Base-by-base conservation (phyloP, 1,139 yeast species). In the Taphrina communis region DNA sequence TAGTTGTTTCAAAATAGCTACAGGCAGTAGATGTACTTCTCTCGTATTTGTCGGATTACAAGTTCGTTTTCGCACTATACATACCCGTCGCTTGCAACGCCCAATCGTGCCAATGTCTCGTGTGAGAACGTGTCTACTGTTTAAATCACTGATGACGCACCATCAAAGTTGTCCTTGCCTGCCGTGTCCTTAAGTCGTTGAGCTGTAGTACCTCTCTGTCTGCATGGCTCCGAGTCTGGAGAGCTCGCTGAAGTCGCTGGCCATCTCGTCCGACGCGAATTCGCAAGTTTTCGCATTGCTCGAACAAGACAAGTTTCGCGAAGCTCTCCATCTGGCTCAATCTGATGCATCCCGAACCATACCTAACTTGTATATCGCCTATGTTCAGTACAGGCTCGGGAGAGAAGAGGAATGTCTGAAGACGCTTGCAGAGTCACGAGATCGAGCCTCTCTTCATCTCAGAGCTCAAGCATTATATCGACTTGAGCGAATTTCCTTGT, bases 381-480 rank as follows among this genome's bases (percentile, higher is more conserved):
- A 63, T 46, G 67, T 61, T 9, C 56, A 44, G 21, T 63, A 63
- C 38, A 35, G 61, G 9, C 67, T 63, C 19, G 67, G 67, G 6
- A n/a, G 35, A 14, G 67, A 63, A 25, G 48, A 53, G 39, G 48
- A 55, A n/a, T 63, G 67, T 25, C 21, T 63, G 21, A 41, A 19
- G 36, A 55, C 59, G 7, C 55, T 44, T 5, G 53, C 51, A 9
- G 53, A 58, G 4, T 52, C 51, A 8, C 19, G 21, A 35, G 62
- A 58, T 19, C 48, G 66, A 14, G 61, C 55, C 2, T 48, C 44
- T 42, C 51, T 17, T 31, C 67, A 63, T 46, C 44, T 63, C 31
- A 17, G 38, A 8, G 67, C 67, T 4, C 67, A 63, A 46, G 67
- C 67, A 4, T 35, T 52, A 38, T 63, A 63, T 51, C 56, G 67